phyloP scores from a whole-genome alignment of 441 rosid genomes.

The Pelargonium citronellum region DNA sequence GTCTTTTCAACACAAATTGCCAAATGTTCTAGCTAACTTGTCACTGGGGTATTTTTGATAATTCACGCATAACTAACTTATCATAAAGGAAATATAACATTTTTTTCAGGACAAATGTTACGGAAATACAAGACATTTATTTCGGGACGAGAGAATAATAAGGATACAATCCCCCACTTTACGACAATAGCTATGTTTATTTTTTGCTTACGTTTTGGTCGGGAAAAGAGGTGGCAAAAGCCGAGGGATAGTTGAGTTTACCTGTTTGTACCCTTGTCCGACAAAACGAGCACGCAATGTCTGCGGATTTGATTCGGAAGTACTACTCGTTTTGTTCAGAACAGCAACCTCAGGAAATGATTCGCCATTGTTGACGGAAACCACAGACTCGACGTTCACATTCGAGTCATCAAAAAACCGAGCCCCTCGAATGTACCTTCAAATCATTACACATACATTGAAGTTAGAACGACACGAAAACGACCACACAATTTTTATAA shows the following conservation, averaged over 20 bases:
- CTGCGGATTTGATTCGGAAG: conserved; percentile 24
- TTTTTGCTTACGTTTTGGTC: no score
- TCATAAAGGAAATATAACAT: no score
- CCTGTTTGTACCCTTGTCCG: conserved; percentile 96
- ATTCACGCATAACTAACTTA: no score
- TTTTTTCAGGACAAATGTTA: no score
- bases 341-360: conserved; percentile 40
- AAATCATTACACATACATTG: conserved; percentile 13
- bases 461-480: background rate
- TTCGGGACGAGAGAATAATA: no score
- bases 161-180: no score
- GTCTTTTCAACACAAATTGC: no score
- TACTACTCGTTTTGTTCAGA: conserved; percentile 27
- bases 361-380: conserved; percentile 35
- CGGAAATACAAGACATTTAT: no score
- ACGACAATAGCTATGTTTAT: no score
- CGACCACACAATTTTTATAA: no score
- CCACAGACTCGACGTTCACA: conserved; percentile 31
- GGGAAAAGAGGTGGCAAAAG: background rate
- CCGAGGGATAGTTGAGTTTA: conserved; percentile 16
- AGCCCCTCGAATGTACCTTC: conserved; percentile 77
- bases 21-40: no score
- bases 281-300: conserved; percentile 65
- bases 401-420: conserved; percentile 26
- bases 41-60: no score